These are phyloP conservation scores for Cercospora janseana DNA, from an alignment of 2,329 filamentous ascomycete genomes.

Conservation along the genomic window DNA sequence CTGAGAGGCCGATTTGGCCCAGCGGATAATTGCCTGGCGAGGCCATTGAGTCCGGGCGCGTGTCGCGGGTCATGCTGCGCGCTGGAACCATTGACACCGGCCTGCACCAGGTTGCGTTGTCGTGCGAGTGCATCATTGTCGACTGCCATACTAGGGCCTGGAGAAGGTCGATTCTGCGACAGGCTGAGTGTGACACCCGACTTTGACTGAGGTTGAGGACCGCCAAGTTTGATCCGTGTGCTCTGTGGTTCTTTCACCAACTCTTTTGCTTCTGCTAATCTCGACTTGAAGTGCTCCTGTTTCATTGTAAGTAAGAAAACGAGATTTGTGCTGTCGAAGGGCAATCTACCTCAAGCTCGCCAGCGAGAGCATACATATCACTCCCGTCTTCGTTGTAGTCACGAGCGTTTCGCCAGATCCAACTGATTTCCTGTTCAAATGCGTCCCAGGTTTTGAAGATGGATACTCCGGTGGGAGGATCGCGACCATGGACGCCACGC, in stretches of 20 bases:
- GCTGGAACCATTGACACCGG: conserved; percentile 47
- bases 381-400: conserved; percentile 92
- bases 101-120: conserved; percentile 52
- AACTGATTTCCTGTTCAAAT: conserved; percentile 74
- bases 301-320: conserved; percentile 14
- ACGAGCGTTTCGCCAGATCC: conserved; percentile 84
- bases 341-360: conserved; percentile 68
- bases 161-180: conserved; percentile 36
- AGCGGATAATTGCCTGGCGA: conserved; percentile 35
- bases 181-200: conserved; percentile 40
- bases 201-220: conserved; percentile 42
- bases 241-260: conserved; percentile 69
- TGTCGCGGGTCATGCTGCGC: conserved; percentile 32
- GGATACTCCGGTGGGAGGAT: conserved; percentile 57
- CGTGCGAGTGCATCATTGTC: conserved; percentile 55
- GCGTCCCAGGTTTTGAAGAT: conserved; percentile 80
- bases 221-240: conserved; percentile 72
- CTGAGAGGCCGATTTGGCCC: conserved; percentile 39
- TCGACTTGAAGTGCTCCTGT: conserved; percentile 66
- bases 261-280: conserved; percentile 69
- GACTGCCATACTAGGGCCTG: conserved; percentile 52
- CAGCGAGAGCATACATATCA: conserved; percentile 73
- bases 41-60: conserved; percentile 31
- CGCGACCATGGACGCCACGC: conserved; percentile 68
- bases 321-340: background rate